phyloP scores from a whole-genome alignment of 768 basidiomycete genomes.

The Psilocybe cubensis region DNA sequence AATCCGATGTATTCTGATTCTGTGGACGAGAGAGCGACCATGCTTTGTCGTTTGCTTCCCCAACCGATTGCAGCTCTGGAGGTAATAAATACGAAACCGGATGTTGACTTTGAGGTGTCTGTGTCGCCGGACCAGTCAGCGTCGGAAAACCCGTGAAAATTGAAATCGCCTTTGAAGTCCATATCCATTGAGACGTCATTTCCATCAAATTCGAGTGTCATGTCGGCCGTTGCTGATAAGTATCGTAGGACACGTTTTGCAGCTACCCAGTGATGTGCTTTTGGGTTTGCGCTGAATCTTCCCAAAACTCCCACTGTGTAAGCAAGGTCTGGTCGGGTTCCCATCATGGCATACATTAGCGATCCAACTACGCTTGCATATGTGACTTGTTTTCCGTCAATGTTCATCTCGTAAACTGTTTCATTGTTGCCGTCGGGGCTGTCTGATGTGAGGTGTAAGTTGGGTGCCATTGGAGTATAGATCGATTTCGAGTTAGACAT shows the following conservation, averaged over 20 bases:
- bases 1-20: constrained; percentile 10
- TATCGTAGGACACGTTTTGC: constrained; percentile 17
- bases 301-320: constrained; percentile 13
- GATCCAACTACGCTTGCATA: constrained; percentile 23
- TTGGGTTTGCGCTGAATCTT: constrained; percentile 12
- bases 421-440: constrained; percentile 8
- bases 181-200: constrained; percentile 6
- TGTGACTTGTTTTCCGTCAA: constrained; percentile 6
- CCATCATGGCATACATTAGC: constrained; percentile 24
- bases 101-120: constrained; percentile 24
- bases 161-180: constrained; percentile 11
- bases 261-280: constrained; percentile 14
- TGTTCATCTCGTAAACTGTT: constrained; percentile 12
- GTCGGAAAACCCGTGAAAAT: constrained; percentile 12
- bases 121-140: constrained; percentile 21
- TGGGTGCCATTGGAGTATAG: constrained; percentile 15
- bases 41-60: constrained; percentile 28
- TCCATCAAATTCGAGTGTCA: constrained; percentile 10
- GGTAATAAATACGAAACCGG: constrained; percentile 29
- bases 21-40: constrained; percentile 14
- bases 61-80: constrained; percentile 30
- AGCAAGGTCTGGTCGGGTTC: constrained; percentile 25
- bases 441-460: constrained; percentile 13
- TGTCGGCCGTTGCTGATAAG: constrained; percentile 10
- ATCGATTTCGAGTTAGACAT: constrained; percentile 9